Evolutionary conservation across 179 eudicot genomes (phyloP), one percentile per base, ranked within the genome.

Genomic region (Beta corolliflora): DNA sequence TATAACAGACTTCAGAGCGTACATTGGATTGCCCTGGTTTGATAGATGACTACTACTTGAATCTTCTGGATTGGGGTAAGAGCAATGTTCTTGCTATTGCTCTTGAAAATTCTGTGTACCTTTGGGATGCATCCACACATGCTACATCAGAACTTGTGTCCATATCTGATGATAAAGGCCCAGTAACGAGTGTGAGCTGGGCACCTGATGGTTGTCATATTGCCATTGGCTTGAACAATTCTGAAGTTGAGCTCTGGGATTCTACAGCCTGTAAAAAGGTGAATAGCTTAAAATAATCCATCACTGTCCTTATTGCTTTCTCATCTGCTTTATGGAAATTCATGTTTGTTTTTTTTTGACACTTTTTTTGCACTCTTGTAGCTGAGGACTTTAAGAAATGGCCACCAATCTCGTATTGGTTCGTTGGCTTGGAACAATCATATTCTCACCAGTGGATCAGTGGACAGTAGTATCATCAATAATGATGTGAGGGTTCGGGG

Each of bases 241-340:
- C 91, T 53, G 85, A 92, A 18, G 94, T 94, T 65, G 93, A 94
- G 88, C 89, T 93, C 14, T 94, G 97, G 98, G 98, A 94, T 84
- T 86, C 95, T n/a, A 85, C 89, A 5, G 59, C 93, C 10, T 88
- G 87, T 50, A 77, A 87, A 72, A 85, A 86, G 91, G 94, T 89
- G 36, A 19, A 58, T 71, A n/a, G 0, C 31, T 25, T 18, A 25
- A 2, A 9, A 48, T 48, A 9, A 4, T 71, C 8, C n/a, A 72
- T 10, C 9, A 12, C 56, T 60, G 15, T 41, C 8, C 6, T 36
- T 21, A n/a, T 45, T 76, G 8, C n/a, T 25, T 10, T 63, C 14
- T 63, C 36, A 23, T 63, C 1, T 60, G 65, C 11, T 63, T 21
- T 23, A 64, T 50, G 9, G 41, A 1, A 29, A 12, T 31, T 63